phyloP scores from a whole-genome alignment of 768 basidiomycete species.

The Pulveroboletus ravenelii region DNA sequence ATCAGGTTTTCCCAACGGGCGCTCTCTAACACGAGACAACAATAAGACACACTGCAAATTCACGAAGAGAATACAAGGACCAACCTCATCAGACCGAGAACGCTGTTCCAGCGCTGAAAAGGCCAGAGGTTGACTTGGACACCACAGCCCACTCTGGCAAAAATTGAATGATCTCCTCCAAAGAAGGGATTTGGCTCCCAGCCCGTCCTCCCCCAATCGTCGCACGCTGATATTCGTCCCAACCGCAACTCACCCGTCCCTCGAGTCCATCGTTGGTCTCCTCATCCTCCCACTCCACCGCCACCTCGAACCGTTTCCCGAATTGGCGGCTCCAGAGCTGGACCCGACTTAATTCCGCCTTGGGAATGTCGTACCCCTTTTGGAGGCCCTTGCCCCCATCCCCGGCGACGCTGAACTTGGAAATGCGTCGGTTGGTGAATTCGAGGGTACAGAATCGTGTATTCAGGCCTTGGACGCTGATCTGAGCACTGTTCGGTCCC shows the following conservation, averaged over 20 bases:
- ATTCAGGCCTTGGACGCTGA: conserved; percentile 51
- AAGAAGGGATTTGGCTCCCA: conserved; percentile 55
- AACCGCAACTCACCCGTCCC: conserved; percentile 57
- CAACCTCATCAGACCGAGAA: conserved; percentile 19
- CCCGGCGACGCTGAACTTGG: conserved; percentile 37
- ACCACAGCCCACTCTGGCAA: conserved; percentile 66
- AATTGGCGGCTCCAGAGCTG: conserved; percentile 61
- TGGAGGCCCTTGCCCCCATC: conserved; percentile 36
- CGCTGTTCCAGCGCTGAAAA: conserved; percentile 47
- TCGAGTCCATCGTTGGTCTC: conserved; percentile 10
- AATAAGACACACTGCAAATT: background rate
- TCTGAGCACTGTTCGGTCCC: conserved; percentile 40
- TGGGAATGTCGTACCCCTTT: conserved; percentile 36
- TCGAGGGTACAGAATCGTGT: conserved; percentile 61
- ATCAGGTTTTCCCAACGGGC: background rate
- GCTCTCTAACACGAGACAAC: background rate
- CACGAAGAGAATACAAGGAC: background rate
- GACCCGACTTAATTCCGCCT: conserved; percentile 36
- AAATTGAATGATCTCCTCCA: conserved; percentile 61
- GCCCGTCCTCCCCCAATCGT: conserved; percentile 41
- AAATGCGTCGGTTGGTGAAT: conserved; percentile 46
- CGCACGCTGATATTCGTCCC: conserved; percentile 63
- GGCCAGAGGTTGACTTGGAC: conserved; percentile 49
- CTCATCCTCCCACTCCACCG: conserved; percentile 43
- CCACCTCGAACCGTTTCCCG: conserved; percentile 49